These are phyloP conservation scores for Alternaria angustiovoidea DNA, from an alignment of 2,329 filamentous ascomycete species.

Conservation along the genomic window DNA sequence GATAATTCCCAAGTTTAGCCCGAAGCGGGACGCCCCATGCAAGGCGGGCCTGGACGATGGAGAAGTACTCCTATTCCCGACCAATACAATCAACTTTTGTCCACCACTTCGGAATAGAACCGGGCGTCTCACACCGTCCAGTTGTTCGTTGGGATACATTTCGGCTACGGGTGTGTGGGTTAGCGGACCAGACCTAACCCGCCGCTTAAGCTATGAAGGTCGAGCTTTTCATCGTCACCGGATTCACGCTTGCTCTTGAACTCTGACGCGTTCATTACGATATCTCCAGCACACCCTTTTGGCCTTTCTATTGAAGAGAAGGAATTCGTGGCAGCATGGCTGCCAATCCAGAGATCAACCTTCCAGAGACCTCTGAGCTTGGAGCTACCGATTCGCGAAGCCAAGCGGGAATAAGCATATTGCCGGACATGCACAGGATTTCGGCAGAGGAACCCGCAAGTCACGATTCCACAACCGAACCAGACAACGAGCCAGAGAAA, in stretches of 20 bases:
- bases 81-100: constrained; percentile 11
- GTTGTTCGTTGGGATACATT: constrained; percentile 15
- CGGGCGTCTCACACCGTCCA: constrained; percentile 13
- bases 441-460: constrained; percentile 4
- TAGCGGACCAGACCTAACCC: constrained; percentile 16
- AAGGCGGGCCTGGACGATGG: neutral
- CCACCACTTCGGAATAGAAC: constrained; percentile 11
- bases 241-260: neutral
- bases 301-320: neutral
- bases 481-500: constrained; percentile 21
- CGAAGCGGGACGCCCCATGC: constrained; percentile 4
- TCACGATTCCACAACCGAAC: constrained; percentile 21
- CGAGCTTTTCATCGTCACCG: constrained; percentile 16
- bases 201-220: constrained; percentile 15
- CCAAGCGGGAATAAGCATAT: constrained; percentile 43
- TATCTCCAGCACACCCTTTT: constrained; percentile 1
- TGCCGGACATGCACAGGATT: constrained; percentile 9
- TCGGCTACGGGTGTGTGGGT: constrained; percentile 14
- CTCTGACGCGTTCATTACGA: constrained; percentile 7
- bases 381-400: constrained; percentile 17
- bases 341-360: constrained; percentile 45
- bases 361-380: constrained; percentile 34
- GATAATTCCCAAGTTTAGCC: neutral
- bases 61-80: constrained; percentile 24
- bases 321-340: constrained; percentile 42